Evolutionary conservation across 164 flowering plant species (phyloP).

Genomic region (Cinnamomum micranthum): DNA sequence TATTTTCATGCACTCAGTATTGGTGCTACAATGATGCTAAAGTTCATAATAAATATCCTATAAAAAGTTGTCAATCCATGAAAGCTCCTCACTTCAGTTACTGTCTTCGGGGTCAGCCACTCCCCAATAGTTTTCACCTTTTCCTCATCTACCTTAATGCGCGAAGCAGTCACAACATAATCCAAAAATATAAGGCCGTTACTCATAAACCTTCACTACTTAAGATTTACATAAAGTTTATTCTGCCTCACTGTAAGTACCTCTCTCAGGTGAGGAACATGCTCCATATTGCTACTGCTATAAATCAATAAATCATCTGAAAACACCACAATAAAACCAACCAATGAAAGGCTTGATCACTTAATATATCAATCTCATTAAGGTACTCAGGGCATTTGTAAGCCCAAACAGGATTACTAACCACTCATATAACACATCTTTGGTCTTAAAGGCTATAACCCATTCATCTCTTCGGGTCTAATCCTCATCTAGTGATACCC

Average conservation of each 20-base stretch:
- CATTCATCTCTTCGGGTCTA: background rate
- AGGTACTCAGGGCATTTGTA: constrained; percentile 6
- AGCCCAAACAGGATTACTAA: background rate
- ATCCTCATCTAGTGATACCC: constrained; percentile 2
- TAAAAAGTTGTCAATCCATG: background rate
- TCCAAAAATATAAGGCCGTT: background rate
- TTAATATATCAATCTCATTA: background rate
- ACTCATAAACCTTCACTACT: background rate
- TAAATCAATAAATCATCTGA: background rate
- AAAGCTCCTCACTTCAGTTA: background rate
- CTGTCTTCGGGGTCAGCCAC: background rate
- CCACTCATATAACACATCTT: constrained; percentile 4
- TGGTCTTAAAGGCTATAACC: constrained; percentile 1
- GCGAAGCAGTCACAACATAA: background rate
- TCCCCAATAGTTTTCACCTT: background rate
- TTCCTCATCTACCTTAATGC: background rate
- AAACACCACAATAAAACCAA: background rate
- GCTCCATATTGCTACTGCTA: background rate
- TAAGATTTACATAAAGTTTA: background rate
- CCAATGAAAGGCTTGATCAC: constrained; percentile 6
- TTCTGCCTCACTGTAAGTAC: background rate
- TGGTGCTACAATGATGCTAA: background rate
- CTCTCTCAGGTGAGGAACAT: background rate
- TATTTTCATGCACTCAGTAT: background rate
- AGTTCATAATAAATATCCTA: background rate